Conservation (phyloP, 108 stramenopile species). For the Cyclotella kingstonii region DNA sequence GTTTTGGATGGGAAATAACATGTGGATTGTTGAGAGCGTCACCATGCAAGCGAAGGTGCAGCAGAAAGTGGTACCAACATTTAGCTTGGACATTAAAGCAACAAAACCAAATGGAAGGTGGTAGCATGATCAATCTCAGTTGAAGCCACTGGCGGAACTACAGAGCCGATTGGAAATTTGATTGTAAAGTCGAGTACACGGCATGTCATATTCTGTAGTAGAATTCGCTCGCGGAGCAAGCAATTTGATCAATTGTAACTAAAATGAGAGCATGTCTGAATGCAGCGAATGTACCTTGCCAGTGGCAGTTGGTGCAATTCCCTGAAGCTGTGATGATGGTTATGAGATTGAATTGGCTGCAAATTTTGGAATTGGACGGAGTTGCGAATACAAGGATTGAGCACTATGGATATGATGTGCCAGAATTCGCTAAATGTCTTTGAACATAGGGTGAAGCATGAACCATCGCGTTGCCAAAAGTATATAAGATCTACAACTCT, state of each 20-base stretch:
- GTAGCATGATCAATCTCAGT: background rate
- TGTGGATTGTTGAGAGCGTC: too few relatives aligned
- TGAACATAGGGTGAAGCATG: too few relatives aligned
- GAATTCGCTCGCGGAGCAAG: background rate
- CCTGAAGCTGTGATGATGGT: too few relatives aligned
- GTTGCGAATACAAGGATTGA: conserved; percentile 8
- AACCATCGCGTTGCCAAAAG: too few relatives aligned
- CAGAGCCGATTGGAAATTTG: background rate
- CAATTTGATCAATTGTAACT: background rate
- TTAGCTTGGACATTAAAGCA: too few relatives aligned
- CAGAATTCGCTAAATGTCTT: too few relatives aligned
- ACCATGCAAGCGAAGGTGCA: too few relatives aligned
- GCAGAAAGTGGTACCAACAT: too few relatives aligned
- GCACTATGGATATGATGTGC: conserved; percentile 13
- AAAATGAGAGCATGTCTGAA: background rate
- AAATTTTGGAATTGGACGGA: conserved; percentile 19
- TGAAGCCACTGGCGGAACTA: background rate
- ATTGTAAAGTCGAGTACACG: background rate
- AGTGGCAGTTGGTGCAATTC: too few relatives aligned
- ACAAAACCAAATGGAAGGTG: background rate
- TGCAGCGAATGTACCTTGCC: background rate
- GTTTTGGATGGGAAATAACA: too few relatives aligned
- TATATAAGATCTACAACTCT: too few relatives aligned
- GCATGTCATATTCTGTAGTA: background rate
- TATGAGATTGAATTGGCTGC: too few relatives aligned